Evolutionary conservation across 176 grass and related monocot genomes (phyloP), one percentile per base, ranked within the genome.

Genomic region (Phyllostachys edulis): DNA sequence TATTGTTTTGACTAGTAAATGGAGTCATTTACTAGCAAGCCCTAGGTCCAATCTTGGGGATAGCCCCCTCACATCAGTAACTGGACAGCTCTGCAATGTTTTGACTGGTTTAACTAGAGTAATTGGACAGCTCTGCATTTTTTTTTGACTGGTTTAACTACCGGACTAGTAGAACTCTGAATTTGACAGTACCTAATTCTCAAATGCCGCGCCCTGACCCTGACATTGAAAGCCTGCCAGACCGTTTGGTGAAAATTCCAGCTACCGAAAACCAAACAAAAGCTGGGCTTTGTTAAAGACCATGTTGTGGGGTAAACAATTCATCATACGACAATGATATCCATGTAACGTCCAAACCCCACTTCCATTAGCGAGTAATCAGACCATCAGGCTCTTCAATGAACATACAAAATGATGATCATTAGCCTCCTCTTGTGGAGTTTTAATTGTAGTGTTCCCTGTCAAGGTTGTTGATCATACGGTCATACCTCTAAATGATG

Each of bases 201-300:
- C 55, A n/a, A 26, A 14, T 63, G 69, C 26, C 45, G 36, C 54
- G 60, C 60, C 44, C 32, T 38, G 71, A 62, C 29, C 56, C 56
- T 51, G 63, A 57, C 76, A 80, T 85, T 89, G 51, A 85, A 80
- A 42, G 87, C 59, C 47, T 27, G 67, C 75, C 75, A 20, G 36
- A 63, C 38, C 76, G 82, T 85, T 89, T 44, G 76, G 82, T 85
- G 77, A 20, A 27, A 23, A 61, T 70, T 76, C 77, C 80, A 78
- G 37, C 80, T 18, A 36, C 63, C 5, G 6, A 24, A 77, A 64
- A 38, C 27, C 29, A 52, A 83, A 27, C 51, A 82, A 71, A 77
- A 67, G 36, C 39, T 54, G 10, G 9, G 10, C 46, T 80, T 73
- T 21, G 38, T 72, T 65, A 55, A 55, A 29, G 57, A 73, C 57